Conservation (phyloP, 116 monocot species). For the Iris pallida region DNA sequence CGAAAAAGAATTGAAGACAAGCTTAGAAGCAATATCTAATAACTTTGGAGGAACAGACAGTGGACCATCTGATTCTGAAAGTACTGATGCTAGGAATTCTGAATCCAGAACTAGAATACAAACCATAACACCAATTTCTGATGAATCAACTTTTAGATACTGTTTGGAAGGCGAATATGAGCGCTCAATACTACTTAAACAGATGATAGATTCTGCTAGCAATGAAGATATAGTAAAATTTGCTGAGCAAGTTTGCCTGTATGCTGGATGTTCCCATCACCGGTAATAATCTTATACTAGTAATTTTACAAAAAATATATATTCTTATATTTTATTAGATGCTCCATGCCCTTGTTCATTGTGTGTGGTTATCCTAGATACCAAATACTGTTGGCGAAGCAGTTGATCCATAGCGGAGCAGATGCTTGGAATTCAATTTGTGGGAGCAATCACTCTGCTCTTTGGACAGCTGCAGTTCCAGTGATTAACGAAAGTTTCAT, state of each 20-base stretch:
- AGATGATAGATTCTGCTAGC: conserved; percentile 31
- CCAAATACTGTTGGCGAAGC: conserved; percentile 69
- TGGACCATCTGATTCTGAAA: conserved; percentile 66
- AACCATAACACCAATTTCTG: conserved; percentile 33
- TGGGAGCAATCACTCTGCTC: conserved; percentile 34
- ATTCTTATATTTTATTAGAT: background rate
- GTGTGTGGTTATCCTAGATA: conserved; percentile 33
- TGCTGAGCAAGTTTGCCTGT: conserved; percentile 69
- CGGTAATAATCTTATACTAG: conserved; percentile 43
- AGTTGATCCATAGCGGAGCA: conserved; percentile 45
- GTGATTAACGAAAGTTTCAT: conserved; percentile 76
- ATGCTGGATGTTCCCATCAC: conserved; percentile 85
- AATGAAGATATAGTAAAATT: conserved; percentile 59
- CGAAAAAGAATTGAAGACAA: conserved; percentile 12
- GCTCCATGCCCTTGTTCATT: conserved; percentile 10
- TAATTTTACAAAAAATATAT: background rate
- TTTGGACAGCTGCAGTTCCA: conserved; percentile 64
- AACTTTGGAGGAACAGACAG: conserved; percentile 36
- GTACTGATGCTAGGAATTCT: conserved; percentile 48
- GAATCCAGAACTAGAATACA: conserved; percentile 24
- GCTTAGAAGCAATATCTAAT: conserved; percentile 25
- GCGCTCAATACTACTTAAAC: conserved; percentile 51
- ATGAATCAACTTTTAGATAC: conserved; percentile 64
- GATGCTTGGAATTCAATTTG: conserved; percentile 71
- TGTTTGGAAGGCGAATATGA: conserved; percentile 74